Conservation (phyloP, 2,329 filamentous ascomycete genomes). For the Teratosphaeria pseudoeucalypti region DNA sequence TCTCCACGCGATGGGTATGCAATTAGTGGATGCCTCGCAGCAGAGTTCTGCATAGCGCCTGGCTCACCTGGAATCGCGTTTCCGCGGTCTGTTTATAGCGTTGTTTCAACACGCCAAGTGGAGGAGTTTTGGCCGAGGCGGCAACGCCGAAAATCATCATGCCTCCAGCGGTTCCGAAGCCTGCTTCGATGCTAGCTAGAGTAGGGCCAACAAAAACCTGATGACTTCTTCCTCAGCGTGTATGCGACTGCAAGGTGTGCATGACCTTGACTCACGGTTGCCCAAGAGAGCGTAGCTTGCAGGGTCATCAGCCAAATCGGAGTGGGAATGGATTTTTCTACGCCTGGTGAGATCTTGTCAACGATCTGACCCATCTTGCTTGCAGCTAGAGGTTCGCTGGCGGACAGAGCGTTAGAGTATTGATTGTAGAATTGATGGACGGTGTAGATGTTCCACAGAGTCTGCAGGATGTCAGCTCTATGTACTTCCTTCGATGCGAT, state of each 20-base stretch:
- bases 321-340: neutral
- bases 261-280: neutral
- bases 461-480: neutral
- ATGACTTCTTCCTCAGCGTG: neutral
- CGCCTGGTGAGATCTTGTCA: neutral
- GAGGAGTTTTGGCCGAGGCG: neutral
- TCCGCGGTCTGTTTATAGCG: neutral
- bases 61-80: neutral
- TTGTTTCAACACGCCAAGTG: neutral
- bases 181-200: neutral
- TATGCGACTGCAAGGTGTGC: neutral
- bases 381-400: neutral
- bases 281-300: neutral
- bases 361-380: neutral
- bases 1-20: neutral
- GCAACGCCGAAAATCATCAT: neutral
- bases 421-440: neutral
- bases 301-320: neutral
- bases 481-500: neutral
- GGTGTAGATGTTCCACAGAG: neutral
- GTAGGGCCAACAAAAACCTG: neutral
- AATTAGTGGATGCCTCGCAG: neutral
- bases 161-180: neutral
- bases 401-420: neutral
- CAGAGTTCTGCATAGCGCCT: neutral